These are phyloP conservation scores for Umbelopsis sp. DNA, from an alignment of 192 early-diverging fungal genomes.

Conservation along the genomic window DNA sequence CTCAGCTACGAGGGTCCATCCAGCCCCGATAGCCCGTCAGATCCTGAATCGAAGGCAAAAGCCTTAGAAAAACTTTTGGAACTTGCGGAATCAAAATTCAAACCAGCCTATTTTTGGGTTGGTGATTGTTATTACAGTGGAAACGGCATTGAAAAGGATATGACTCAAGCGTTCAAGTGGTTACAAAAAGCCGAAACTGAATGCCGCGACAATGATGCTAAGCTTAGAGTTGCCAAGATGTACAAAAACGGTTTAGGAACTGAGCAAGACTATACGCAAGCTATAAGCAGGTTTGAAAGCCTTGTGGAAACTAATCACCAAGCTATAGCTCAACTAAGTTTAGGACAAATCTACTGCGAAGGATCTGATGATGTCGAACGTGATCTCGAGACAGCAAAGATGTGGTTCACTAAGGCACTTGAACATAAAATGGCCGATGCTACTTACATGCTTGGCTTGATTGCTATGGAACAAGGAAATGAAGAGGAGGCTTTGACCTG, in stretches of 20 bases:
- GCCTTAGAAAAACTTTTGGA: background rate
- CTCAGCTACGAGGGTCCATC: slow-evolving; percentile 15
- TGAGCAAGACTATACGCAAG: background rate
- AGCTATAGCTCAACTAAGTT: background rate
- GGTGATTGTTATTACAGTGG: slow-evolving; percentile 38
- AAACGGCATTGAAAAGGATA: slow-evolving; percentile 21
- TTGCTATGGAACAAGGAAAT: slow-evolving; percentile 32
- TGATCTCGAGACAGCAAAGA: slow-evolving; percentile 4
- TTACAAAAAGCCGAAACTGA: slow-evolving; percentile 25
- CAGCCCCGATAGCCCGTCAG: background rate
- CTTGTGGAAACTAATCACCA: slow-evolving; percentile 10
- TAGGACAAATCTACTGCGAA: slow-evolving; percentile 22
- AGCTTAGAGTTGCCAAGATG: slow-evolving; percentile 4
- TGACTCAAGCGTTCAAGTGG: slow-evolving; percentile 23
- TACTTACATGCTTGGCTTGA: slow-evolving; percentile 28
- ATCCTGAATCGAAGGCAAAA: slow-evolving; percentile 10
- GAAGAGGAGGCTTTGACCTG: slow-evolving; percentile 26
- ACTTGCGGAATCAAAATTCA: slow-evolving; percentile 22
- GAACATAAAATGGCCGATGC: background rate
- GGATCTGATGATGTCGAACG: background rate
- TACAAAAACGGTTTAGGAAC: slow-evolving; percentile 13
- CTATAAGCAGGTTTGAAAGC: background rate
- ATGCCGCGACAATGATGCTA: slow-evolving; percentile 11
- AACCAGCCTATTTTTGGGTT: slow-evolving; percentile 28
- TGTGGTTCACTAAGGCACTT: slow-evolving; percentile 21